Conservation (phyloP, 2,329 filamentous ascomycete genomes). For the Arachnopeziza araneosa region DNA sequence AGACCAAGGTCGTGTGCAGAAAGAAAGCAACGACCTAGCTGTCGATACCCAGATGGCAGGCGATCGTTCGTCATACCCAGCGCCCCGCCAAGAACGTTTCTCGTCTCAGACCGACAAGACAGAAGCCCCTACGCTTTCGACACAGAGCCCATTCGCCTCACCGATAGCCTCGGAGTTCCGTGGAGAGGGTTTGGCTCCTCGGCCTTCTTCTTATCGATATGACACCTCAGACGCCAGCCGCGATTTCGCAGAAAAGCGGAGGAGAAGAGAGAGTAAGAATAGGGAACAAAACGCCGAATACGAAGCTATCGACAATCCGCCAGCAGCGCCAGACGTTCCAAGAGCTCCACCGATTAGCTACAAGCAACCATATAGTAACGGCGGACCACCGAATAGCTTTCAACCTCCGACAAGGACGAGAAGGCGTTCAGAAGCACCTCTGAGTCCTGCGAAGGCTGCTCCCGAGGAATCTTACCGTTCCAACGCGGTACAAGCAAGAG, state of each 20-base stretch:
- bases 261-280: conserved; percentile 38
- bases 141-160: conserved; percentile 52
- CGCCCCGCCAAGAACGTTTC: conserved; percentile 21
- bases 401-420: conserved; percentile 26
- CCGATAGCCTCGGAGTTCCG: conserved; percentile 47
- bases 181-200: conserved; percentile 45
- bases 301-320: conserved; percentile 27
- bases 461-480: conserved; percentile 21
- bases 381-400: conserved; percentile 29
- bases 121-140: conserved; percentile 52
- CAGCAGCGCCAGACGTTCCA: conserved; percentile 56
- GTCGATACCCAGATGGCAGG: conserved; percentile 19
- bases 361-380: conserved; percentile 42
- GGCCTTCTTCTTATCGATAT: conserved; percentile 53
- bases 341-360: conserved; percentile 52
- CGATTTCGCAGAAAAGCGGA: conserved; percentile 40
- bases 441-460: conserved; percentile 15
- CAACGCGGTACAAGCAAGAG: conserved; percentile 1
- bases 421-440: conserved; percentile 26
- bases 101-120: conserved; percentile 58
- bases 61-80: conserved; percentile 24
- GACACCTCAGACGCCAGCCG: conserved; percentile 32
- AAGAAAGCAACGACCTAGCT: conserved; percentile 16
- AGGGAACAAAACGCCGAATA: conserved; percentile 34
- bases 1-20: conserved; percentile 17